These are phyloP conservation scores for Astrocystis sublimbata DNA, from an alignment of 495 filamentous ascomycete species.

Conservation along the genomic window DNA sequence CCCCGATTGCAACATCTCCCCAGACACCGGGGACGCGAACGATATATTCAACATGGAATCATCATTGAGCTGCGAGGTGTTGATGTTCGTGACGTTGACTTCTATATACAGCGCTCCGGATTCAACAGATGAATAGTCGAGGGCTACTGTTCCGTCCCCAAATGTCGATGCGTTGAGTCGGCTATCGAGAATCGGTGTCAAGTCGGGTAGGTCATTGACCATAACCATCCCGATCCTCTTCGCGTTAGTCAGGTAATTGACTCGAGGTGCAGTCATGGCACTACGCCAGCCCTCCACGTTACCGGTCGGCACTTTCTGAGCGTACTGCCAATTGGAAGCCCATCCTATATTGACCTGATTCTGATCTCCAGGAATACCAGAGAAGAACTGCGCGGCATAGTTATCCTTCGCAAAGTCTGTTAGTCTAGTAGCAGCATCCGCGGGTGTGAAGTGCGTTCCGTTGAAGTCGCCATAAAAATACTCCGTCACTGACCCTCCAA, in stretches of 20 bases:
- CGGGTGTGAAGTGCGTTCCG: constrained; percentile 48
- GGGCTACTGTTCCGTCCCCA: constrained; percentile 38
- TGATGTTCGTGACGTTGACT: constrained; percentile 39
- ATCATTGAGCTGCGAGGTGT: constrained; percentile 36
- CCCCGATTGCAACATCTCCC: constrained; percentile 49
- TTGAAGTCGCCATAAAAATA: constrained; percentile 56
- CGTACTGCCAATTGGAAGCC: constrained; percentile 65
- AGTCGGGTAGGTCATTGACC: constrained; percentile 39
- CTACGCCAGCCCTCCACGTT: constrained; percentile 51
- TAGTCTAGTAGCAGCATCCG: constrained; percentile 43
- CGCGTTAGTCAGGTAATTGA: constrained; percentile 46
- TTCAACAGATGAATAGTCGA: constrained; percentile 43
- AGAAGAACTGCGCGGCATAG: constrained; percentile 58
- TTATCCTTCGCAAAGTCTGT: constrained; percentile 60
- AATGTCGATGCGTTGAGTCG: constrained; percentile 31
- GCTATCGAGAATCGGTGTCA: constrained; percentile 34
- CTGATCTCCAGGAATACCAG: constrained; percentile 42
- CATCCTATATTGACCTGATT: constrained; percentile 53
- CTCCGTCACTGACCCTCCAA: constrained; percentile 52
- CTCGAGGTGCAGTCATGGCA: constrained; percentile 51
- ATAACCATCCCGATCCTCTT: constrained; percentile 46
- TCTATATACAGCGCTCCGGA: constrained; percentile 51
- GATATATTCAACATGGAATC: constrained; percentile 52
- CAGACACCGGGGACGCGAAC: constrained; percentile 47
- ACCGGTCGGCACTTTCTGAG: constrained; percentile 51